These are phyloP conservation scores for Lolium perenne DNA, from an alignment of 176 grass and related monocot species.

Conservation along the genomic window DNA sequence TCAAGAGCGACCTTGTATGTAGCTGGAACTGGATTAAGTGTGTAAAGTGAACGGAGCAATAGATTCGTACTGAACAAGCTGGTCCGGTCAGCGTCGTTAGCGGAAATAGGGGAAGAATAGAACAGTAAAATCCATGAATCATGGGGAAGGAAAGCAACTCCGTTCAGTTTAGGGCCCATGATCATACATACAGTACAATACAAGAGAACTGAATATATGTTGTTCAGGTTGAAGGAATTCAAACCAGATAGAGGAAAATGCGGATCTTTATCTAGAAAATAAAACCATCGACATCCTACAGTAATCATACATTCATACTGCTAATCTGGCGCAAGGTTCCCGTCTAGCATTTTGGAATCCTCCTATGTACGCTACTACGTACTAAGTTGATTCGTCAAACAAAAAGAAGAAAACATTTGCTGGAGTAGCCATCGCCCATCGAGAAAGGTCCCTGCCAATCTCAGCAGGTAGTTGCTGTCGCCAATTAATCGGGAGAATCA, in stretches of 20 bases:
- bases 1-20: neutral
- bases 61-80: too few relatives aligned
- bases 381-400: too few relatives aligned
- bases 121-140: neutral
- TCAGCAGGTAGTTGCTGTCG: neutral
- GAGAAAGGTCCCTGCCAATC: neutral
- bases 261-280: too few relatives aligned
- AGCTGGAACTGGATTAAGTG: neutral
- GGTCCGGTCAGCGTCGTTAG: constrained; percentile 23
- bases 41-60: neutral
- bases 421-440: neutral
- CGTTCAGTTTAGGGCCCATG: neutral
- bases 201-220: too few relatives aligned
- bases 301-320: too few relatives aligned
- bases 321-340: too few relatives aligned
- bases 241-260: too few relatives aligned
- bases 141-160: neutral
- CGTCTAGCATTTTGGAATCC: too few relatives aligned
- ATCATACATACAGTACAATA: too few relatives aligned
- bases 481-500: neutral
- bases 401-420: neutral
- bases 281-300: too few relatives aligned
- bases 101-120: neutral
- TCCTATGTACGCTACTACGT: too few relatives aligned
- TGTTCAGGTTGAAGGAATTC: too few relatives aligned